Evolutionary conservation across 306 rosid species (phyloP).

Genomic region (Citrullus amarus): DNA sequence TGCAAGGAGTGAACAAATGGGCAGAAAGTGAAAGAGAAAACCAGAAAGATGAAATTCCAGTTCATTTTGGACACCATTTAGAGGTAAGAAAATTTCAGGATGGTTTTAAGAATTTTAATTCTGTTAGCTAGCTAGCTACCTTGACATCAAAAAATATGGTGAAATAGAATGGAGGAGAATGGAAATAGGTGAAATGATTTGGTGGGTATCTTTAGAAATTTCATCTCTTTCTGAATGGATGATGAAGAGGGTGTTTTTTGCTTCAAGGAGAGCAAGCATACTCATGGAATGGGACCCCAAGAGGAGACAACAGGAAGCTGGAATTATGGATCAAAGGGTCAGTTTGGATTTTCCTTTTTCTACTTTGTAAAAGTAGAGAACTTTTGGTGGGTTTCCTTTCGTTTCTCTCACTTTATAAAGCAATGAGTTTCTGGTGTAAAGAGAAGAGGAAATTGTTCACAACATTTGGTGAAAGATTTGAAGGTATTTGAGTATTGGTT

Average conservation of each 20-base stretch:
- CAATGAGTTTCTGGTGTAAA: neutral
- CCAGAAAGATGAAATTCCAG: slow-evolving; percentile 17
- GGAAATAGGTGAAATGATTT: neutral
- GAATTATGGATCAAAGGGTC: slow-evolving; percentile 11
- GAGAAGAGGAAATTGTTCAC: neutral
- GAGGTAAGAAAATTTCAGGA: neutral
- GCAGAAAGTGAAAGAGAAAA: slow-evolving; percentile 21
- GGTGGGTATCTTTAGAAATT: slow-evolving; percentile 5
- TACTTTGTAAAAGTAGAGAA: neutral
- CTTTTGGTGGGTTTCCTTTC: neutral
- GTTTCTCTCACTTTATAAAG: neutral
- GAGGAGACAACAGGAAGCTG: neutral
- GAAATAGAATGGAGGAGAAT: neutral
- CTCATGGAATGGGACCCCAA: slow-evolving; percentile 23
- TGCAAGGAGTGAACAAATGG: slow-evolving; percentile 29
- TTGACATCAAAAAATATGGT: neutral
- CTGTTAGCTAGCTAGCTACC: neutral
- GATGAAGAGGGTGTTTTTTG: slow-evolving; percentile 6
- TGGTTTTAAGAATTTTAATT: neutral
- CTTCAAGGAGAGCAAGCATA: slow-evolving; percentile 23
- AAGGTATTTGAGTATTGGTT: neutral
- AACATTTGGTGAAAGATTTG: neutral
- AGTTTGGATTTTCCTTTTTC: neutral
- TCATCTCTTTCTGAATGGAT: neutral
- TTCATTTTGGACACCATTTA: neutral